Evolutionary conservation across 805 yeast genomes (phyloP), one percentile per base, ranked within the genome.

Genomic region (Torulaspora franciscae): DNA sequence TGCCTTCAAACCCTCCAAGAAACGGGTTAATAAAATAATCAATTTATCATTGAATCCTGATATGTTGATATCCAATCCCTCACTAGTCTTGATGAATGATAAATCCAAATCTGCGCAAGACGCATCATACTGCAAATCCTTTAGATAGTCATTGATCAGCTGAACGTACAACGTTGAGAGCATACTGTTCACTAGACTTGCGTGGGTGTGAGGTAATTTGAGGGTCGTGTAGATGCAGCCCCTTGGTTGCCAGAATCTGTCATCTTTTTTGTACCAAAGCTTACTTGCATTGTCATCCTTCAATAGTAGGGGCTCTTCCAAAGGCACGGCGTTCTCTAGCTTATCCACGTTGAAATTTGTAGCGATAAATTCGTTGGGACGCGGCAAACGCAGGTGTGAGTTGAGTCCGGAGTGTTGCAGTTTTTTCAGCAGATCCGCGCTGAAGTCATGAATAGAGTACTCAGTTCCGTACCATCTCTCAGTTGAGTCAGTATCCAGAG

Each of bases 391-490:
- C 27, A 85, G 66, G 15, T 65, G 61, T 0, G 65, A 40, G 50
- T 62, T 61, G 42, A 48, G 43, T 36, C 61, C 58, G 43, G 66
- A 62, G 45, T 50, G 50, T 35, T 61, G 49, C 37, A 80, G 58
- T 32, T 52, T 57, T 7, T 59, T 39, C 6, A 69, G 11, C 3
- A 82, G 61, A 0, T 66, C 67, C 0, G 50, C 35, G 2, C 78
- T 68, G 17, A 86, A 57, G 11, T 70, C 67, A 8, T 66, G 70
- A 34, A 74, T 62, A 2, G 75, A 66, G 61, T 88, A 86, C 54
- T 85, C 84, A 0, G 97, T 88, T 3, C 95, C 96, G 60, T 93
- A 91, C 96, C 96, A 91, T 57, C 79, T 73, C 62, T 91, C 99
- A 15, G 59, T 70, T 11, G 66, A 51, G 43, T 74, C 74, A 3